Evolutionary conservation across 2,329 filamentous ascomycete genomes (phyloP).

Genomic region (Venturia pyrina): DNA sequence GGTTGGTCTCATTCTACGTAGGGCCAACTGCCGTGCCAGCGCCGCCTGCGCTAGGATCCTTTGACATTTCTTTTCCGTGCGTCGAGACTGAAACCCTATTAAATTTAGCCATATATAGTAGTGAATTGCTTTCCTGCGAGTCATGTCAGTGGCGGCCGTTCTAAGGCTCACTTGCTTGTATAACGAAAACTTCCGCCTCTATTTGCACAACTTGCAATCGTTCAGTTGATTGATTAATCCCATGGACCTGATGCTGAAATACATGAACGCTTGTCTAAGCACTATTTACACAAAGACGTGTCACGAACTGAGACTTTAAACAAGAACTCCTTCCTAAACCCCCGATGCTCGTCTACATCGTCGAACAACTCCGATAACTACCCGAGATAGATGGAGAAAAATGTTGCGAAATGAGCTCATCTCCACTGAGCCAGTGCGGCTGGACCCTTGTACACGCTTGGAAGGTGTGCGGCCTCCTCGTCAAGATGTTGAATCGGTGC

Average conservation of each 20-base stretch:
- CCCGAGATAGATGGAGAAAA: neutral
- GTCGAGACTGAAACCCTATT: too few species aligned
- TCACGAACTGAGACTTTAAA: neutral
- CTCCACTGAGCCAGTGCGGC: neutral
- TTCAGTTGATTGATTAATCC: too few species aligned
- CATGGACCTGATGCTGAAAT: neutral
- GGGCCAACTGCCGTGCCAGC: too few species aligned
- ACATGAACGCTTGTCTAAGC: neutral
- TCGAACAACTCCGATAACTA: neutral
- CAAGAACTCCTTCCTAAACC: neutral
- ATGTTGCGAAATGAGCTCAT: neutral
- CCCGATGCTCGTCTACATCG: neutral
- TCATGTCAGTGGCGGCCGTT: too few species aligned
- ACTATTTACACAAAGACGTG: neutral
- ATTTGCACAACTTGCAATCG: too few species aligned
- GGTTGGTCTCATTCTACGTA: too few species aligned
- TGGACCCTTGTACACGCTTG: neutral
- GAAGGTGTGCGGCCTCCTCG: neutral
- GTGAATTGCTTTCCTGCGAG: too few species aligned
- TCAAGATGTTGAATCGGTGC: conserved; percentile 1
- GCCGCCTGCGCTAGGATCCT: too few species aligned
- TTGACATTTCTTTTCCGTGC: too few species aligned
- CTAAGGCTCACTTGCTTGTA: too few species aligned
- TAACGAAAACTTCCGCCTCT: too few species aligned
- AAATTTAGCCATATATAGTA: too few species aligned